Evolutionary conservation across 345 rosid species (phyloP), one percentile per base, ranked within the genome.

Genomic region (Linum tenue): DNA sequence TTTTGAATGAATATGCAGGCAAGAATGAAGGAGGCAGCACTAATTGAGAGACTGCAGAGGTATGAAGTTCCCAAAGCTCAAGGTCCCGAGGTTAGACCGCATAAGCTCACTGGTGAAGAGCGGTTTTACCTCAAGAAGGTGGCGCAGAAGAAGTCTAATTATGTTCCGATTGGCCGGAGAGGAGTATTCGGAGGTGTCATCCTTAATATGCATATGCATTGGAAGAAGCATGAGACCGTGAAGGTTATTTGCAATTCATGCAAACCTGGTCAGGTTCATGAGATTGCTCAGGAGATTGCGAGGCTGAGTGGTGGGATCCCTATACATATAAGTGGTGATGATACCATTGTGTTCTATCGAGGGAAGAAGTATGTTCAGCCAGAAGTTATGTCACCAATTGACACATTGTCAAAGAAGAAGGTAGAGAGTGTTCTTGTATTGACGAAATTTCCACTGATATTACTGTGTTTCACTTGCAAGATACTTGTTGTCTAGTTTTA

Each of bases 191-290:
- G 96, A 56, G 98, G 98, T 67, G 87, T 89, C 68, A 83, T 92
- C 72, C 86, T 89, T n/a, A 92, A 92, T 42, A 87, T 89, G 98
- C 97, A 92, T 72, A 67, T 89, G 80, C 95, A 92, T 56, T 90
- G 96, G 97, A 90, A 91, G 74, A 91, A 86, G 15, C 97, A 90
- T 50, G 96, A 94, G 71, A 94, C 97, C 15, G 97, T 94, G 64
- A 83, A 94, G 79, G 96, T 91, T 65, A 88, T 94, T 7, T 88
- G 88, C 82, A 94, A 94, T 58, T 78, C 86, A 57, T 79, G 84
- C 79, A 90, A 86, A 72, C 87, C 96, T 22, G 91, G 95, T 9
- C 92, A 82, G 67, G 79, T 86, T 38, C 83, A 86, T 1, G 80
- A 77, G 55, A 80, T 71, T 60, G 91, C 94, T 0, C 77, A 82